A percentile compares a stretch with the other conserved stretches of the same genome.
phyloP scores from a whole-genome alignment of 306 rosid species.

The Quillaja saponaria region DNA sequence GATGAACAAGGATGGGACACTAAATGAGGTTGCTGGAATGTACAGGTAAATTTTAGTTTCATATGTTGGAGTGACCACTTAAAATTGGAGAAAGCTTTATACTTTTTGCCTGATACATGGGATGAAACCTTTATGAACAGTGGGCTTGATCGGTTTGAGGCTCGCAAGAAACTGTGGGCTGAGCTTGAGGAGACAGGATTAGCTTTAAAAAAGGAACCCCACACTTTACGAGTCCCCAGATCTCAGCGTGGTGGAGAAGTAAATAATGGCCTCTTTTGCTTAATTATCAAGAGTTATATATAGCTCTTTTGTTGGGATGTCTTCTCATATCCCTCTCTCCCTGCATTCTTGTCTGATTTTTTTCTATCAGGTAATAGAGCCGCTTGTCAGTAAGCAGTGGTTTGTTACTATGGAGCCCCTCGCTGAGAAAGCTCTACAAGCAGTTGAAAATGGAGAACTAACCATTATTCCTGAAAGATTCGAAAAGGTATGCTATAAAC shows the following conservation, averaged over 20 bases:
- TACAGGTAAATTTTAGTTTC: slow-evolving; percentile 59
- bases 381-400: slow-evolving; percentile 97
- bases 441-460: slow-evolving; percentile 76
- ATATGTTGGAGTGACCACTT: too few relatives aligned
- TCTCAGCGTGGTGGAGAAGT: slow-evolving; percentile 99
- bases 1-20: slow-evolving; percentile 97
- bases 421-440: slow-evolving; percentile 85
- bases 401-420: slow-evolving; percentile 95
- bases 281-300: slow-evolving; percentile 26
- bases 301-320: slow-evolving; percentile 1
- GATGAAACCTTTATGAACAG: slow-evolving; percentile 42
- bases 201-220: slow-evolving; percentile 85
- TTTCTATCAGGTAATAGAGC: slow-evolving; percentile 78
- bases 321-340: neutral
- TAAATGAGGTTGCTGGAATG: slow-evolving; percentile 83
- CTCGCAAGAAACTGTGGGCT: slow-evolving; percentile 84
- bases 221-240: slow-evolving; percentile 89
- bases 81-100: too few relatives aligned
- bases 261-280: slow-evolving; percentile 34
- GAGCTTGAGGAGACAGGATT: slow-evolving; percentile 91
- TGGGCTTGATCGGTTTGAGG: slow-evolving; percentile 98
- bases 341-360: slow-evolving; percentile 26
- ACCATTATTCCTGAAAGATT: slow-evolving; percentile 91
- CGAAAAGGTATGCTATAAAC: slow-evolving; percentile 70
- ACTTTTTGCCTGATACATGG: slow-evolving; percentile 32